These are phyloP conservation scores for Cryphonectria naterciae DNA, from an alignment of 2,329 filamentous ascomycete genomes.

Conservation along the genomic window DNA sequence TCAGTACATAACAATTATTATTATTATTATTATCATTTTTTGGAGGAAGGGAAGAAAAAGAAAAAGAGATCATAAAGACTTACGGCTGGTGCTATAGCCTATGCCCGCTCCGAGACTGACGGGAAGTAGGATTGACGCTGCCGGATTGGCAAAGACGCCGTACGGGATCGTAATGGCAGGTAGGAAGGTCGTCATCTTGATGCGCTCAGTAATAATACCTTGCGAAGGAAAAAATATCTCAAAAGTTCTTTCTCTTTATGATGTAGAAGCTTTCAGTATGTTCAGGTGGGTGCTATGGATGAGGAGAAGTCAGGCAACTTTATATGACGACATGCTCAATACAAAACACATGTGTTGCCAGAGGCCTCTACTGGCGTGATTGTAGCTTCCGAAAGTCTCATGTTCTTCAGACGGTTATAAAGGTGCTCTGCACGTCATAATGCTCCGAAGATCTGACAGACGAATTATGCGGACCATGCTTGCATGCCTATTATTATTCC, in stretches of 20 bases:
- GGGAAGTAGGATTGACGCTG: constrained; percentile 75
- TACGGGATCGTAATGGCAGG: constrained; percentile 76
- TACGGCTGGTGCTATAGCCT: constrained; percentile 70
- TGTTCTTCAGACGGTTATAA: neutral
- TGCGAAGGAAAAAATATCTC: neutral
- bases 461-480: neutral
- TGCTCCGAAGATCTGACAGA: neutral
- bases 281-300: neutral
- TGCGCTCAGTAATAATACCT: neutral
- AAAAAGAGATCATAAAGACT: constrained; percentile 36
- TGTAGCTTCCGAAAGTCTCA: neutral
- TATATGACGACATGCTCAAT: constrained; percentile 10
- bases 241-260: neutral
- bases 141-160: constrained; percentile 71
- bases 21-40: too few species aligned
- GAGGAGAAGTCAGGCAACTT: neutral
- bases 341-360: neutral
- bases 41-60: constrained; percentile 6
- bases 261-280: neutral
- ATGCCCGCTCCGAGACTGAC: constrained; percentile 73
- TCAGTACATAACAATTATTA: constrained; percentile 14
- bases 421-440: neutral
- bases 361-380: neutral
- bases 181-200: constrained; percentile 77
- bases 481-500: too few species aligned